A percentile compares a stretch with the other conserved stretches of the same genome.
phyloP scores from a whole-genome alignment of 495 filamentous ascomycete species.

The Xylaria intraflava region DNA sequence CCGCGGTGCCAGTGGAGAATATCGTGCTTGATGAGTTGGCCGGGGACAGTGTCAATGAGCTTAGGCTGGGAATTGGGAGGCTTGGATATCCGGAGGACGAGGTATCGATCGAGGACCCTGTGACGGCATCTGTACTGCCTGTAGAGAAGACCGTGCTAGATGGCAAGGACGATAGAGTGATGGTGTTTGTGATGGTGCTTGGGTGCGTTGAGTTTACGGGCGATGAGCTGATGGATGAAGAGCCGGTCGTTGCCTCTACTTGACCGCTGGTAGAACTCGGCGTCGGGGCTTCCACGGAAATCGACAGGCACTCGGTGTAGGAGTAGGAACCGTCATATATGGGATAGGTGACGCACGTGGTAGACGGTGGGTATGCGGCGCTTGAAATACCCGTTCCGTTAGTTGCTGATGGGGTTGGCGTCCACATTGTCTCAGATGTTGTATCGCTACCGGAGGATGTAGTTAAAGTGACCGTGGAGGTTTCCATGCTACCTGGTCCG shows the following conservation, averaged over 20 bases:
- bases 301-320: constrained; percentile 14
- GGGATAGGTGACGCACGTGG: constrained; percentile 13
- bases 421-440: not conserved
- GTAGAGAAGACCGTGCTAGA: constrained; percentile 11
- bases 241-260: not conserved
- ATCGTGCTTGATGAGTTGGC: constrained; percentile 2
- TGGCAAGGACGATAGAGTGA: not conserved
- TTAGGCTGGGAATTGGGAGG: not conserved
- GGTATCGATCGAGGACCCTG: not conserved
- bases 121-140: constrained; percentile 14
- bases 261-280: not conserved
- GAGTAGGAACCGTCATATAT: constrained; percentile 17
- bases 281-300: not conserved
- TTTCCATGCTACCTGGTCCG: not conserved
- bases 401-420: not conserved
- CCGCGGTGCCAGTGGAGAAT: constrained; percentile 7
- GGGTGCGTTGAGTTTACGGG: not conserved
- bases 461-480: not conserved
- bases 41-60: not conserved
- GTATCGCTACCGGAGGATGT: not conserved
- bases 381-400: constrained; percentile 7
- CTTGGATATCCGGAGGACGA: not conserved
- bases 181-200: constrained; percentile 8
- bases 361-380: constrained; percentile 5
- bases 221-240: not conserved